phyloP scores from a whole-genome alignment of 2,329 filamentous ascomycete genomes.

The Lasiodiplodia theobromae region DNA sequence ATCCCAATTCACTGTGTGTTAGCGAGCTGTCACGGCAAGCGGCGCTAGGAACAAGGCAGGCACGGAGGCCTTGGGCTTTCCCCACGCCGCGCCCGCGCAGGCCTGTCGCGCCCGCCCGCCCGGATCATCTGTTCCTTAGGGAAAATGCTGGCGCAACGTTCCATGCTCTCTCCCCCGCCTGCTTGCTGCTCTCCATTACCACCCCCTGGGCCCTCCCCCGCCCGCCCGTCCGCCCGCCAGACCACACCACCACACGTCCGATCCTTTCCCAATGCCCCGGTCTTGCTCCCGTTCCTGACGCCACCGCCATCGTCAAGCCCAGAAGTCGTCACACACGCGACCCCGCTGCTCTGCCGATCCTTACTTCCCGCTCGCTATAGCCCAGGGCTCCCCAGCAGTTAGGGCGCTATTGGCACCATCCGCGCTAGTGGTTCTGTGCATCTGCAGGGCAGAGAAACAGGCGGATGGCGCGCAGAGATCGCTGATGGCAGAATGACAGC shows the following conservation, averaged over 20 bases:
- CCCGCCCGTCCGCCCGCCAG: not conserved
- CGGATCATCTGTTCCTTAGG: too few relatives aligned
- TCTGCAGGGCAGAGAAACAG: not conserved
- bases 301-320: constrained; percentile 4
- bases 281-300: constrained; percentile 18
- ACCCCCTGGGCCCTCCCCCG: not conserved
- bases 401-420: not conserved
- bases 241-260: not conserved
- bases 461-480: not conserved
- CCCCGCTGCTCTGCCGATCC: constrained; percentile 10
- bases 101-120: not conserved
- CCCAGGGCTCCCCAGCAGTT: not conserved
- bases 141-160: not conserved
- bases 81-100: not conserved
- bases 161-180: not conserved
- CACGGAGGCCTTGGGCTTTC: too few relatives aligned
- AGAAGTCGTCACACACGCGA: not conserved
- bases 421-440: not conserved
- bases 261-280: not conserved
- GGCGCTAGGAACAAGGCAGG: too few relatives aligned
- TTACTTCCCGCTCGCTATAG: constrained; percentile 18
- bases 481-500: too few relatives aligned
- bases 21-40: not conserved
- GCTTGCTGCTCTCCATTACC: not conserved
- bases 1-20: constrained; percentile 2